Evolutionary conservation across 2,329 filamentous ascomycete genomes (phyloP), one percentile per base, ranked within the genome.

Genomic region (Botryotinia narcissicola): DNA sequence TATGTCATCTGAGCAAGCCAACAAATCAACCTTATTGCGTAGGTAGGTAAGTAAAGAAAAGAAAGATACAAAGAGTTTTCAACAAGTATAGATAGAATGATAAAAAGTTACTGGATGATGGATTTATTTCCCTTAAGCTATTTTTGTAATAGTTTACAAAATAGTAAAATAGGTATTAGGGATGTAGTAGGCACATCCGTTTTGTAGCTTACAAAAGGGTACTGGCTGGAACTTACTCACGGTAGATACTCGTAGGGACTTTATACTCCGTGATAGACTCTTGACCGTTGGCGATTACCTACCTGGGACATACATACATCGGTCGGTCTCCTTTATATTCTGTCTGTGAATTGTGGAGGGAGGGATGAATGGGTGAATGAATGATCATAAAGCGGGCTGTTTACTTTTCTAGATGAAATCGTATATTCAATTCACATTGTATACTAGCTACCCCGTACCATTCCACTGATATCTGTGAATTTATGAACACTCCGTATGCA

Each of bases 1-100:
- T 44, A 35, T 66, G 70, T 37, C 42, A 32, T 62, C n/a, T 69
- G n/a, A 42, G 22, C 25, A 32, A 37, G 29, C 29, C 32, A 60
- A 14, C 29, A 54, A 40, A 68, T 68, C 40, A 35, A 70, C 9
- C 32, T 70, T 61, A 70, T 70, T 70, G 29, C 63, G 44, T 48
- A n/a, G 12, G n/a, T 42, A 42, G 40, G 14, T 4, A 48, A 29
- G 51, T 29, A n/a, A 16, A 54, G 48, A 54, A 64, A 48, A 44
- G 62, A 35, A 29, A 35, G 42, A 42, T 48, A 35, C 42, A 16
- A 64, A 44, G 44, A 35, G 20, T 46, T 12, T 22, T 4, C n/a
- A 8, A 42, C 37, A 40, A 40, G 32, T 25, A 54, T 16, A 37
- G 32, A n/a, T 40, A 61, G 59, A 37, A 61, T 40, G 10, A 22